These are phyloP conservation scores for Trichoderma brevicompactum DNA, from an alignment of 2,329 filamentous ascomycete genomes.

Conservation along the genomic window DNA sequence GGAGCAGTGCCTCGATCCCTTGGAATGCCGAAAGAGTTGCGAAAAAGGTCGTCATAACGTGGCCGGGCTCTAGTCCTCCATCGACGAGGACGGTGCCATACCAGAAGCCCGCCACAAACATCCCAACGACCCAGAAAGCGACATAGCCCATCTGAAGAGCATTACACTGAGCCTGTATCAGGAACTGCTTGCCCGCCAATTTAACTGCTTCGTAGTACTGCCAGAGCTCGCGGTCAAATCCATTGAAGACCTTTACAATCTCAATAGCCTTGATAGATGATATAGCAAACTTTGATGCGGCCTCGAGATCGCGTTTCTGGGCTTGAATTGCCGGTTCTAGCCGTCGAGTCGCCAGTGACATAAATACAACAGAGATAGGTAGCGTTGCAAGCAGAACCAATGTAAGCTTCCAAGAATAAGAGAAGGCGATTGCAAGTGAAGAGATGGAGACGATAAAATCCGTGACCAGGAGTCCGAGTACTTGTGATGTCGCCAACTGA, in stretches of 20 bases:
- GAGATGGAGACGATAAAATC: constrained; percentile 67
- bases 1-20: constrained; percentile 72
- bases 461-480: constrained; percentile 71
- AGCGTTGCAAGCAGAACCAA: constrained; percentile 75
- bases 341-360: constrained; percentile 63
- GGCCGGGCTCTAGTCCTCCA: constrained; percentile 62
- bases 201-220: constrained; percentile 65
- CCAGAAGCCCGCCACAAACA: constrained; percentile 92
- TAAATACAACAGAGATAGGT: constrained; percentile 66
- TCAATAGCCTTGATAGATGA: constrained; percentile 77
- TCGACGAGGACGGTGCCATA: constrained; percentile 75
- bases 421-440: constrained; percentile 73
- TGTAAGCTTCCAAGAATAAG: constrained; percentile 82
- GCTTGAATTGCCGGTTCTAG: constrained; percentile 68
- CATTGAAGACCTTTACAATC: constrained; percentile 84
- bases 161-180: constrained; percentile 69
- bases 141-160: constrained; percentile 74
- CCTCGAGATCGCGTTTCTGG: constrained; percentile 69
- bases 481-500: constrained; percentile 78
- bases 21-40: constrained; percentile 77
- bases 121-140: constrained; percentile 72
- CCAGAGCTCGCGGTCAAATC: constrained; percentile 68
- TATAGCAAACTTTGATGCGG: constrained; percentile 72
- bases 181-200: constrained; percentile 65
- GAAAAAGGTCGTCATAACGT: constrained; percentile 85